These are phyloP conservation scores for Rhododendron williamsianum DNA, from an alignment of 148 eudicot genomes.

Conservation along the genomic window DNA sequence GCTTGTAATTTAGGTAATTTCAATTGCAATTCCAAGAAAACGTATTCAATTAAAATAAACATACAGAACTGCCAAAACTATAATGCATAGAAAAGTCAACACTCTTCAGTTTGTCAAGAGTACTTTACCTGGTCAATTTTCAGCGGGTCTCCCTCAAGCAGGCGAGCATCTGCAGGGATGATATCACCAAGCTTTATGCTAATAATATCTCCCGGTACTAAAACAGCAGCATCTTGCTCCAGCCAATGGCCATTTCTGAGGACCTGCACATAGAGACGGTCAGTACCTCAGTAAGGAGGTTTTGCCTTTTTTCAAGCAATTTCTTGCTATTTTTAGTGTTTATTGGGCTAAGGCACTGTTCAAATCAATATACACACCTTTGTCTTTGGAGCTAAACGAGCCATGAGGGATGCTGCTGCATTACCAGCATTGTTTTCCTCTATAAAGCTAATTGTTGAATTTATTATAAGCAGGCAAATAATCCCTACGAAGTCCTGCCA, in stretches of 20 bases:
- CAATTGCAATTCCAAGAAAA: slow-evolving; percentile 1
- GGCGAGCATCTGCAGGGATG: slow-evolving; percentile 75
- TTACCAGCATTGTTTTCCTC: slow-evolving; percentile 83
- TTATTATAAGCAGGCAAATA: slow-evolving; percentile 48
- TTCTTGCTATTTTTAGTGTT: background rate
- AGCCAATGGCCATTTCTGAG: slow-evolving; percentile 68
- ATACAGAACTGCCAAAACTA: background rate
- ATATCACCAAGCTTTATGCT: slow-evolving; percentile 77
- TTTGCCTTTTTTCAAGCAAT: background rate
- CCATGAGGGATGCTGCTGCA: slow-evolving; percentile 75
- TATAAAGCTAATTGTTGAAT: slow-evolving; percentile 66
- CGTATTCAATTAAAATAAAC: background rate
- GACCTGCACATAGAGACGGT: slow-evolving; percentile 30
- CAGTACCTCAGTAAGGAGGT: background rate
- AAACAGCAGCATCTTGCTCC: slow-evolving; percentile 59
- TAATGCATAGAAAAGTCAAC: background rate
- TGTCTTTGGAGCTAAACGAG: slow-evolving; percentile 62
- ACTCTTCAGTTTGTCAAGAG: background rate
- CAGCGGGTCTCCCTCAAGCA: slow-evolving; percentile 68
- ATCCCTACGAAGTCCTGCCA: slow-evolving; percentile 77
- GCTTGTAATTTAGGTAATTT: background rate
- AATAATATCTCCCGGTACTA: slow-evolving; percentile 70
- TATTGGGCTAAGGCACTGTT: background rate
- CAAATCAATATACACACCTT: slow-evolving; percentile 34
- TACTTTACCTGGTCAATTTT: slow-evolving; percentile 68